These are phyloP conservation scores for Globisporangium recalcitrans DNA, from an alignment of 352 stramenopile genomes.

Conservation along the genomic window DNA sequence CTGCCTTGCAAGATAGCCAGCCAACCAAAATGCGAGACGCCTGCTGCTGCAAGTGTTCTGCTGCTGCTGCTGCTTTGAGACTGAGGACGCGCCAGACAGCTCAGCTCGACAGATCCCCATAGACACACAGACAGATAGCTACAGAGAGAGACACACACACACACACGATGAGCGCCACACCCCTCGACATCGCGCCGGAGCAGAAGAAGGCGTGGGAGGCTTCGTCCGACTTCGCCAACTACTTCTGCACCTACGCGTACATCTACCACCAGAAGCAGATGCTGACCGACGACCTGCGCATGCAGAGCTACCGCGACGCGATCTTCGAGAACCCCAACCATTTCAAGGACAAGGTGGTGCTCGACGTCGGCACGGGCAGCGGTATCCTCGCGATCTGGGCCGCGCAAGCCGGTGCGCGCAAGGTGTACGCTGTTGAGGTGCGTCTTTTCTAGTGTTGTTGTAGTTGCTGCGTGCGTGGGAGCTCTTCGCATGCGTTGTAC, in stretches of 20 bases:
- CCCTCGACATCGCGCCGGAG: conserved; percentile 59
- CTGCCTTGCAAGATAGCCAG: neutral
- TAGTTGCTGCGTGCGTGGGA: neutral
- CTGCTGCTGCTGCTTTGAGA: conserved; percentile 15
- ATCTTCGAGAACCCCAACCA: conserved; percentile 97
- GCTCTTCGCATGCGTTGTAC: neutral
- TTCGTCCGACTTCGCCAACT: conserved; percentile 87
- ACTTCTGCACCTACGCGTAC: conserved; percentile 89
- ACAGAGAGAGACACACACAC: conserved; percentile 2
- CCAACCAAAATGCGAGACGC: conserved; percentile 6
- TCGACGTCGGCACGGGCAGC: conserved; percentile 98
- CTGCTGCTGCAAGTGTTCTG: no score
- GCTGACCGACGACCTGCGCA: conserved; percentile 98
- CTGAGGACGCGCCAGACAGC: neutral
- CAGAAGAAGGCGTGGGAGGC: conserved; percentile 81
- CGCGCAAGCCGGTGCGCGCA: conserved; percentile 95
- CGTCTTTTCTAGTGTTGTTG: neutral
- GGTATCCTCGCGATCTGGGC: conserved; percentile 99
- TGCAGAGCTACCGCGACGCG: conserved; percentile 97
- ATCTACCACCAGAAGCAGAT: conserved; percentile 98
- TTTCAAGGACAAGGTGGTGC: conserved; percentile 99
- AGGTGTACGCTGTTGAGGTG: conserved; percentile 94
- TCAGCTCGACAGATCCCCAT: neutral
- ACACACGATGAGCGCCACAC: conserved; percentile 15
- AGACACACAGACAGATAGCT: neutral